Evolutionary conservation across 805 yeast genomes (phyloP).

Genomic region (Metschnikowia rubicola): DNA sequence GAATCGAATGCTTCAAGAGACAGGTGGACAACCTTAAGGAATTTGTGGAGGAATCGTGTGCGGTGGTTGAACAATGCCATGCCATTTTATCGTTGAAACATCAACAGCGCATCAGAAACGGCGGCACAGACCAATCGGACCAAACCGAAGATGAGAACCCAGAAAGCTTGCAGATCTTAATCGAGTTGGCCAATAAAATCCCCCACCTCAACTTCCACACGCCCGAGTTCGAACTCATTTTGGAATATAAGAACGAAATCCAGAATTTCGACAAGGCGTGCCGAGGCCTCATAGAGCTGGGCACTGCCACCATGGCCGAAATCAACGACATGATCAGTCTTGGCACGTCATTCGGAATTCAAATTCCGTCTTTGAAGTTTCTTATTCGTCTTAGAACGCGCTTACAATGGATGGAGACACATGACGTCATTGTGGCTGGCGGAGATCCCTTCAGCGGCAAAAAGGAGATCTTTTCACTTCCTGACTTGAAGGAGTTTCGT

Average conservation of each 20-base stretch:
- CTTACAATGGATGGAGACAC: conserved; percentile 32
- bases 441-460: conserved; percentile 39
- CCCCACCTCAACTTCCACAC: conserved; percentile 49
- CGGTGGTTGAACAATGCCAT: conserved; percentile 56
- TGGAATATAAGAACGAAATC: conserved; percentile 51
- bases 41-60: conserved; percentile 44
- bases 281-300: conserved; percentile 32
- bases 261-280: conserved; percentile 49
- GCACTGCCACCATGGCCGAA: conserved; percentile 38
- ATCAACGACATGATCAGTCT: conserved; percentile 50
- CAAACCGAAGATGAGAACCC: conserved; percentile 22
- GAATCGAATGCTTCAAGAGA: conserved; percentile 19
- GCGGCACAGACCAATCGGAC: conserved; percentile 18
- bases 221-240: conserved; percentile 58
- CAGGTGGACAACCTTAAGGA: conserved; percentile 32
- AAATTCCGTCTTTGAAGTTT: conserved; percentile 44
- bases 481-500: conserved; percentile 27
- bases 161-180: conserved; percentile 9
- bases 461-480: conserved; percentile 32
- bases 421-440: conserved; percentile 33
- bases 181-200: conserved; percentile 32
- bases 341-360: conserved; percentile 60
- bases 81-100: conserved; percentile 49
- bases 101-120: conserved; percentile 45
- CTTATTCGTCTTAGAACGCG: conserved; percentile 35